Base-by-base conservation (phyloP, 1,284 basidiomycete species). In the Puccinia sorghi region DNA sequence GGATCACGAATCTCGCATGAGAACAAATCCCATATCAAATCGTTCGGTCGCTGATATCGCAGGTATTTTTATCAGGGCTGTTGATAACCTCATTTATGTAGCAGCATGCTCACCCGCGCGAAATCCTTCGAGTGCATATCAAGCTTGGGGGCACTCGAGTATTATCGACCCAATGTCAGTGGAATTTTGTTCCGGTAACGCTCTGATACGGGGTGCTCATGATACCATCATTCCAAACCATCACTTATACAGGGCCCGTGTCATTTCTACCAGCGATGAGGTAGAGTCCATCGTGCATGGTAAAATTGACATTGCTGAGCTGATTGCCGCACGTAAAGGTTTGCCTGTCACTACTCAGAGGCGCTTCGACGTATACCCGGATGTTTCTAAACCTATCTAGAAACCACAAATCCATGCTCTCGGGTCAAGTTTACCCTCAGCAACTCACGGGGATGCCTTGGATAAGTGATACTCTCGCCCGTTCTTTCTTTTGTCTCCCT, bases 31-130 rank as follows among this genome's bases (percentile, higher is more conserved):
- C 50, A 32, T 37, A 71, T 41, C 15, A 7, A 39, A 61, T 61
- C 9, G 15, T 3, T 39, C 25, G 32, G 2, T 61, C 32, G 57
- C 57, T 61, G 32, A 61, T n/a, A 39, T 32, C 12, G 7, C 5
- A 20, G 7, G 13, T 17, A n/a, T 46, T 25, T 52, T 56, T 27
- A 78, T 11, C 82, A 94, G 94, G 78, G 96, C 96, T 11, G 89
- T 94, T 41, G 96, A 99, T 84, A 97, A 99, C 83, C 96, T 99
- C 85, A 89, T 98, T 25, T 99, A 90, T 86, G 90, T 97, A 80
- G 89, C 92, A 2, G 96, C 95, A 91, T 97, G 94, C 85, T 97
- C 94, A 81, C 94, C 95, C 43, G 94, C 97, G 0, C 89, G 96
- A 50, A 92, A 97, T 81, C 84, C 91, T 79, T 89, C 87, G 17